phyloP scores from a whole-genome alignment of 1,284 basidiomycete species.

The Pseudozyma sp. region DNA sequence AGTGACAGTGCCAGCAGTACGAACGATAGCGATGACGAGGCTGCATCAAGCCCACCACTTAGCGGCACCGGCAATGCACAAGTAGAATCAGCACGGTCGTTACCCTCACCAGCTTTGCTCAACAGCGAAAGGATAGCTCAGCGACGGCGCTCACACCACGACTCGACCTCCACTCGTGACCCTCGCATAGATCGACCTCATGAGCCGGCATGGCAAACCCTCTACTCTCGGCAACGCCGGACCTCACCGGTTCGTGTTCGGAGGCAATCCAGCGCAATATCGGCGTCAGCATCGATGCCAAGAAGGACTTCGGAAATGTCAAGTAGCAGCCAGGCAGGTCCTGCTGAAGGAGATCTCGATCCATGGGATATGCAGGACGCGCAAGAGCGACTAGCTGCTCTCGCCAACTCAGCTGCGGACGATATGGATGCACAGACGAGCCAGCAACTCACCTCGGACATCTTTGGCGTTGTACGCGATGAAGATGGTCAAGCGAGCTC shows the following conservation, averaged over 20 bases:
- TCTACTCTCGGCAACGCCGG: conserved; percentile 33
- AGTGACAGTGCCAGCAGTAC: conserved; percentile 4
- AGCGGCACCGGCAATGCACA: neutral
- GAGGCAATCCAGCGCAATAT: neutral
- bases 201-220: conserved; percentile 45
- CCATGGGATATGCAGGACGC: conserved; percentile 53
- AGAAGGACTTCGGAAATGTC: neutral
- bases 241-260: conserved; percentile 2
- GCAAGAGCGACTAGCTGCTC: conserved; percentile 35
- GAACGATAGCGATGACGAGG: neutral
- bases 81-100: neutral
- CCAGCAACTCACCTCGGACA: neutral
- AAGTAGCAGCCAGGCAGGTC: conserved; percentile 15
- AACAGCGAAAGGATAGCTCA: neutral
- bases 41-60: neutral
- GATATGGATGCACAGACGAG: neutral
- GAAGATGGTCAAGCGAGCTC: neutral
- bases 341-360: conserved; percentile 44
- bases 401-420: conserved; percentile 8
- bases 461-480: too few species aligned
- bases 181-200: conserved; percentile 21
- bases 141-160: conserved; percentile 3
- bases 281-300: neutral
- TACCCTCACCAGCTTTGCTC: neutral
- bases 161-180: conserved; percentile 3